Evolutionary conservation across 2,329 filamentous ascomycete species (phyloP).

Genomic region (Cyphellophora europaea): DNA sequence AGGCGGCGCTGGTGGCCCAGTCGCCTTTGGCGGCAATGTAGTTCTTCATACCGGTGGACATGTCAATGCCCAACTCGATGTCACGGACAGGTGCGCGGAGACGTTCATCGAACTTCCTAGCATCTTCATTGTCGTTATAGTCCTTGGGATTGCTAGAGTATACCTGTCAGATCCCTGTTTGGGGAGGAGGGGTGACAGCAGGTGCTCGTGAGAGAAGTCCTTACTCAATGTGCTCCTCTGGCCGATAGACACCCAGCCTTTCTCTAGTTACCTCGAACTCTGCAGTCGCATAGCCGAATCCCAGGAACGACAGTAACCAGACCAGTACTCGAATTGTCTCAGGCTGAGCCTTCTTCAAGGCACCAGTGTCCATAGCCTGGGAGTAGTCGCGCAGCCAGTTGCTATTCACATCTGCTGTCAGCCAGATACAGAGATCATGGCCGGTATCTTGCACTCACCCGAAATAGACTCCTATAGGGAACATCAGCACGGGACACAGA

Average conservation of each 20-base stretch:
- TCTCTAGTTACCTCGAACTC: constrained; percentile 80
- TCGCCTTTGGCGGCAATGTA: constrained; percentile 91
- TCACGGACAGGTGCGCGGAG: constrained; percentile 69
- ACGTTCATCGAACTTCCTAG: constrained; percentile 68
- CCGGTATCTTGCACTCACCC: too few relatives aligned
- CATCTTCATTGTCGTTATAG: constrained; percentile 80
- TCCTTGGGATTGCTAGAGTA: constrained; percentile 58
- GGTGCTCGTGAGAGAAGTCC: too few relatives aligned
- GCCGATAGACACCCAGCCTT: constrained; percentile 68
- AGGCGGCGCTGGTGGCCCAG: constrained; percentile 86
- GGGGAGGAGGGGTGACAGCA: too few relatives aligned
- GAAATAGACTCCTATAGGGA: constrained; percentile 1
- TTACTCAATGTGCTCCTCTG: constrained; percentile 54
- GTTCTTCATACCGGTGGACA: constrained; percentile 91
- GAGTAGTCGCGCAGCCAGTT: constrained; percentile 85
- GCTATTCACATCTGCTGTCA: too few relatives aligned
- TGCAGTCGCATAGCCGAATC: constrained; percentile 74
- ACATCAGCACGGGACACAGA: constrained; percentile 32
- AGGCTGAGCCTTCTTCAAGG: constrained; percentile 67
- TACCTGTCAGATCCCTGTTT: constrained; percentile 40
- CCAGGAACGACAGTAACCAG: constrained; percentile 73
- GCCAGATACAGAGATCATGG: too few relatives aligned
- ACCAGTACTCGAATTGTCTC: constrained; percentile 71
- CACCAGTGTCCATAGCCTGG: constrained; percentile 72
- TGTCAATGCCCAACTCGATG: constrained; percentile 64